Conservation (phyloP, 2,329 filamentous ascomycete genomes). For the Pleomassaria siparia region DNA sequence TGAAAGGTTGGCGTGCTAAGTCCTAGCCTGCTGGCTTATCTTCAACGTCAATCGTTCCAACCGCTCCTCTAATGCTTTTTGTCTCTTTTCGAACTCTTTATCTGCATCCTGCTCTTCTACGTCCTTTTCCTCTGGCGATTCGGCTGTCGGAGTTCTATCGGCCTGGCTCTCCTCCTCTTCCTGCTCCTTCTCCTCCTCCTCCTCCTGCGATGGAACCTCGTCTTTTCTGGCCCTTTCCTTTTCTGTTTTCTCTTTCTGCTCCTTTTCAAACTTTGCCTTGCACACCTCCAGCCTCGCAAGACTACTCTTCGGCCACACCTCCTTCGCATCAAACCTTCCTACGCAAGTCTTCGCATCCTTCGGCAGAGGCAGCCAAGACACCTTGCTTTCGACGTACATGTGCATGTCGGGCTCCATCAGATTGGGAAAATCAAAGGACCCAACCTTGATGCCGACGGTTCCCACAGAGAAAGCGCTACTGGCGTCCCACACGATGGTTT, state of each 20-base stretch:
- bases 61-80: constrained; percentile 29
- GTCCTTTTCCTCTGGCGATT: constrained; percentile 10
- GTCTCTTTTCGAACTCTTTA: constrained; percentile 32
- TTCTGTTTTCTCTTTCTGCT: constrained; percentile 4
- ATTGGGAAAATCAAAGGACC: constrained; percentile 29
- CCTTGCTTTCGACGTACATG: constrained; percentile 28
- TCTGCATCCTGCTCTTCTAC: constrained; percentile 25
- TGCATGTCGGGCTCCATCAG: constrained; percentile 37
- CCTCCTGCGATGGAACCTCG: neutral
- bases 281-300: constrained; percentile 24
- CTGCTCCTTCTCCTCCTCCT: neutral
- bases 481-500: constrained; percentile 22
- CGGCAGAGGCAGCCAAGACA: constrained; percentile 32
- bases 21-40: constrained; percentile 18
- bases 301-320: constrained; percentile 32
- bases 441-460: constrained; percentile 20
- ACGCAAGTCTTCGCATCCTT: constrained; percentile 19
- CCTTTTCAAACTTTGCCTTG: constrained; percentile 9
- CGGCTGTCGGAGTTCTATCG: constrained; percentile 35
- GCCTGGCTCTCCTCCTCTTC: constrained; percentile 4
- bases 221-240: constrained; percentile 5
- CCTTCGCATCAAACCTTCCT: constrained; percentile 12
- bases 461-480: constrained; percentile 9
- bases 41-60: constrained; percentile 33
- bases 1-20: neutral